Evolutionary conservation across 768 basidiomycete genomes (phyloP).

Genomic region (Suillus discolor): DNA sequence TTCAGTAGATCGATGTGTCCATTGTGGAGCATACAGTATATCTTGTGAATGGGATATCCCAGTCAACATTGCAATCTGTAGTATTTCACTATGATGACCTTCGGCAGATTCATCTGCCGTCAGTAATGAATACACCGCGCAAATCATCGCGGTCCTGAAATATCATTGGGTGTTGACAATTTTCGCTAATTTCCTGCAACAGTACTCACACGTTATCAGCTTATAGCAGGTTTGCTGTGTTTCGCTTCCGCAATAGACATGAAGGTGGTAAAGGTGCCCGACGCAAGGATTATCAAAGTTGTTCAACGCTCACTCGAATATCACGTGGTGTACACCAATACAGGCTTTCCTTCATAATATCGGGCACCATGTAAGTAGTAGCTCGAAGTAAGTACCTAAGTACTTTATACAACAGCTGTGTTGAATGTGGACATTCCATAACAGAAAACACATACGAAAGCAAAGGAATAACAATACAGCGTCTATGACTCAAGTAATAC

Average conservation of each 20-base stretch:
- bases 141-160: neutral
- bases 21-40: neutral
- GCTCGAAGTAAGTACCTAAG: neutral
- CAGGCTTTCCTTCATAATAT: neutral
- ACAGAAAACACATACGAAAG: slow-evolving; percentile 2
- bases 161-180: neutral
- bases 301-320: neutral
- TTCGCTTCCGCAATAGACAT: neutral
- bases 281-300: neutral
- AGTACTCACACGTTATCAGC: neutral
- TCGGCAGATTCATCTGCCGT: neutral
- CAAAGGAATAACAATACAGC: slow-evolving; percentile 24
- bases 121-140: neutral
- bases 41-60: neutral
- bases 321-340: neutral
- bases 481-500: slow-evolving; percentile 25
- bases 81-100: neutral
- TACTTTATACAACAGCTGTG: neutral
- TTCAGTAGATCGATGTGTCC: slow-evolving; percentile 20
- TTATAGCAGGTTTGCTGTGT: neutral
- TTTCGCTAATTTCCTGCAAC: neutral
- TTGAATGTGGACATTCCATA: neutral
- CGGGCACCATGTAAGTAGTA: neutral
- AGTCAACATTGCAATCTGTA: neutral
- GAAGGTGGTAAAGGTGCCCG: neutral